Base-by-base conservation (phyloP, 257 asterid species). In the Solanum lycopersicoides region DNA sequence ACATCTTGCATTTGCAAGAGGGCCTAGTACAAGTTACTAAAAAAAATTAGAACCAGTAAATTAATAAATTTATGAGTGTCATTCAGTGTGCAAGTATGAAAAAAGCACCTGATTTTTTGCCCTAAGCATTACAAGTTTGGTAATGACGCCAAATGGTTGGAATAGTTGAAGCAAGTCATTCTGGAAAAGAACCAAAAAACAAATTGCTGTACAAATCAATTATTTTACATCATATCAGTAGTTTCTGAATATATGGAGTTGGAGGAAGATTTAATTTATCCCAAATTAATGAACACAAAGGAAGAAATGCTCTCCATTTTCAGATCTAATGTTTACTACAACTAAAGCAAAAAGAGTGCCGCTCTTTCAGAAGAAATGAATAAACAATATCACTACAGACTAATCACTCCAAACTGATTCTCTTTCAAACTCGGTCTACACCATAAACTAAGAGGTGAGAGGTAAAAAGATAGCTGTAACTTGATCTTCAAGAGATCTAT, bases 1-100 rank as follows among this genome's bases (percentile, higher is more conserved):
- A 96, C 86, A 92, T 97, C 99, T 93, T 94, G 99, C 99, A 97
- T 97, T 92, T 97, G 99, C 86, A 97, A 94, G 85, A 97, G 98
- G 66, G 99, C 99, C 99, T 97, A 92, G 86, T 37, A 28, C 35
- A 89, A 44, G 75, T 63, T 9, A 80, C 9, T 37, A 5, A 10
- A 18, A 80, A 45, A 80, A 8, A 25, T 47, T 30, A 80, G 68
- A 80, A 80, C 28, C 25, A 80, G 68, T 80, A 16, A 10, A 9
- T 80, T 30, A 32, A 47, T 30, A 80, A 47, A 47, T 80, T 71
- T 12, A 80, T 11, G 85, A 18, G 39, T 7, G 85, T 34, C 63
- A 25, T 77, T 77, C 68, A 80, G 18, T 47, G 28, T 10, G 68
- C 85, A 47, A 9, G 68, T 85, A 66, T 83, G 59, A 68, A 86